phyloP scores from a whole-genome alignment of 2,329 filamentous ascomycete species.

The Gyromitra esculenta region DNA sequence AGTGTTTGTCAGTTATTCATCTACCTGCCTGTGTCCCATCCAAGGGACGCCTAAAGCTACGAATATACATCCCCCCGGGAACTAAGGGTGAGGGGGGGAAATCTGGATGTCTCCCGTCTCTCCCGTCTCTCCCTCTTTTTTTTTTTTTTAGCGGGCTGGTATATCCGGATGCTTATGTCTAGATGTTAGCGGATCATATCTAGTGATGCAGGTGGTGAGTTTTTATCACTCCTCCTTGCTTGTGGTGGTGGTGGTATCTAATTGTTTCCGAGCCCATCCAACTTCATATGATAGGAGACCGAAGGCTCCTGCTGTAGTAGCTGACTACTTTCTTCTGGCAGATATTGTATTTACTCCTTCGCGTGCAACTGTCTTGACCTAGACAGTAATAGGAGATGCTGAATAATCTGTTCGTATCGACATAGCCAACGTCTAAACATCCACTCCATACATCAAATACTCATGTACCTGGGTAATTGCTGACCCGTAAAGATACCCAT shows the following conservation, averaged over 20 bases:
- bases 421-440: not conserved
- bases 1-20: not conserved
- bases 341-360: not conserved
- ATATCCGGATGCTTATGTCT: not conserved
- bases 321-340: not conserved
- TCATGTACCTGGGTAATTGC: not conserved
- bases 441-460: not conserved
- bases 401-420: not conserved
- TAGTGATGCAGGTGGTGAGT: not conserved
- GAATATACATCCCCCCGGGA: no score
- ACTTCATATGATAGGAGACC: not conserved
- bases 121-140: not conserved
- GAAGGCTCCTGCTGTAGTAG: not conserved
- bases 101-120: no score
- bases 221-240: not conserved
- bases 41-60: no score
- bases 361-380: not conserved
- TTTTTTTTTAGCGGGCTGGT: not conserved
- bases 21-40: no score
- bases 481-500: not conserved
- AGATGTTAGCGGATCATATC: not conserved
- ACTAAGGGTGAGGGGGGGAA: no score
- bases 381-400: not conserved
- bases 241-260: not conserved
- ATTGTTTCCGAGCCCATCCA: not conserved